Base-by-base conservation (phyloP, 148 eudicot species). In the Dianthus caryophyllus region DNA sequence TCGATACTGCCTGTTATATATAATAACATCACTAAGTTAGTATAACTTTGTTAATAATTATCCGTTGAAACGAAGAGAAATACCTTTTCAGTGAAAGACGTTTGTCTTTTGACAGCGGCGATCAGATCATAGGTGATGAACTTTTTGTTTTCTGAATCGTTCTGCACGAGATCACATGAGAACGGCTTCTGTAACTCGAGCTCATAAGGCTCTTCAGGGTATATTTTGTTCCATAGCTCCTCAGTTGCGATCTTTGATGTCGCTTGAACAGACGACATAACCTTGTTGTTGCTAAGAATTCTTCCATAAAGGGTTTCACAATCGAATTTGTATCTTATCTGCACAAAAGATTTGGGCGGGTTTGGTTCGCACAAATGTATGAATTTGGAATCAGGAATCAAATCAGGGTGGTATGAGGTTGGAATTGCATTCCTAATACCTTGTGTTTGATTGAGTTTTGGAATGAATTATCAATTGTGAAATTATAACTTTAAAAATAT, bases 251-350 rank as follows among this genome's bases (percentile, higher is more conserved):
- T 62, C 47, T 59, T 78, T 20, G 87, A 78, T 36, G 31, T 64
- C 75, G 76, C 96, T 77, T 87, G 77, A 75, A 84, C 58, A 21
- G 91, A 79, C 24, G 99, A 95, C 27, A 81, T 75, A 47, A 83
- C 84, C 65, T 78, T 77, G 33, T 20, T 48, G 69, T 77, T 85
- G 76, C 81, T 89, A 52, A 95, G 97, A 67, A 88, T 74, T 74
- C 73, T 87, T 62, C 97, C 99, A 73, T 78, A 90, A 50, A 90
- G 64, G 63, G 79, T 78, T 77, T 77, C 77, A 71, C 96, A 95
- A 66, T 95, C 97, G 5, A 68, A 67, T 58, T 81, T 88, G 73
- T 95, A 90, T 55, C 88, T 87, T 1, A 88, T 79, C 99, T 90
- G 87, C 46, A 58, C 50, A 50, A 70, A n/a, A n/a, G n/a, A n/a